These are phyloP conservation scores for Vigna reflexopilosa DNA, from an alignment of 306 rosid genomes.

Conservation along the genomic window DNA sequence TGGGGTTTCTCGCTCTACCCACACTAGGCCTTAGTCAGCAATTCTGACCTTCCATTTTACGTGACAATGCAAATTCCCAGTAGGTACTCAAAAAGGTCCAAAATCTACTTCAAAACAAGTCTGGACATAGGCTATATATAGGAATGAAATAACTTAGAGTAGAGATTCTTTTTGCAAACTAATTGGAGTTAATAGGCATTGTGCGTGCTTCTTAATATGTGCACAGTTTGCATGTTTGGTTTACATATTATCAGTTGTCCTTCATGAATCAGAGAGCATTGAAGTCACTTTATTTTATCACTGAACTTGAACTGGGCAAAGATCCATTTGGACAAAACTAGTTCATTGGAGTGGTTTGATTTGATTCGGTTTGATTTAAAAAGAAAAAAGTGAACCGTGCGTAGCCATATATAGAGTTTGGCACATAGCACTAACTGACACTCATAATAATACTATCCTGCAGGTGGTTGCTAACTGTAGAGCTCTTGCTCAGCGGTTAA, in stretches of 20 bases:
- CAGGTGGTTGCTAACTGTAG: slow-evolving; percentile 90
- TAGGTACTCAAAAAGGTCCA: not conserved
- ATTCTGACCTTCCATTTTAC: not conserved
- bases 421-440: slow-evolving; percentile 20
- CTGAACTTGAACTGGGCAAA: not conserved
- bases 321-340: not conserved
- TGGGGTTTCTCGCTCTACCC: too few species aligned
- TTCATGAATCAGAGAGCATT: not conserved
- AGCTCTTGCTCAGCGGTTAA: slow-evolving; percentile 79
- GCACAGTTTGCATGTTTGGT: not conserved
- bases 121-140: not conserved
- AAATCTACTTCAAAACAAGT: not conserved
- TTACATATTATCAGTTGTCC: not conserved
- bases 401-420: not conserved
- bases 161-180: not conserved
- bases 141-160: not conserved
- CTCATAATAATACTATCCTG: slow-evolving; percentile 22
- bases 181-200: not conserved
- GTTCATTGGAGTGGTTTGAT: not conserved
- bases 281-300: not conserved
- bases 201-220: not conserved
- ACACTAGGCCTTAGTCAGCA: not conserved
- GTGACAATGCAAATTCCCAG: not conserved
- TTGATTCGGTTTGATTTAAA: not conserved
- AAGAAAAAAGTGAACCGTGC: not conserved